phyloP scores from a whole-genome alignment of 2,329 filamentous ascomycete species.

The Arthrobotrys conoides region DNA sequence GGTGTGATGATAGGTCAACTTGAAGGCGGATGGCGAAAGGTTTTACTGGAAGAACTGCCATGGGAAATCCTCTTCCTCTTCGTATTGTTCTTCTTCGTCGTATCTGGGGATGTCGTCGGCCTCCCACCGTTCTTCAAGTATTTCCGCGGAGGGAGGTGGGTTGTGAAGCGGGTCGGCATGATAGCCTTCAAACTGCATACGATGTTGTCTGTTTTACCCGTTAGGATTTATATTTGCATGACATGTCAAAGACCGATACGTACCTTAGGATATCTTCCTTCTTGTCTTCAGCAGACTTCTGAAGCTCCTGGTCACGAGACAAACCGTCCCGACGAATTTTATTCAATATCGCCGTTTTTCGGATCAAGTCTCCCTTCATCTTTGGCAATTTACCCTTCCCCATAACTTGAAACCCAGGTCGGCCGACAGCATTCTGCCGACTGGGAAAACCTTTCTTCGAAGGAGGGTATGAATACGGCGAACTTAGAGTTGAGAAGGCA shows the following conservation, averaged over 20 bases:
- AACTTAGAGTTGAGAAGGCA: slow-evolving; percentile 53
- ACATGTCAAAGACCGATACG: background rate
- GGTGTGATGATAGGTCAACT: slow-evolving; percentile 13
- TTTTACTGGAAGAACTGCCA: slow-evolving; percentile 58
- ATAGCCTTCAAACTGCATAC: slow-evolving; percentile 59
- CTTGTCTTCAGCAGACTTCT: slow-evolving; percentile 56
- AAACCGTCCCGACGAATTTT: slow-evolving; percentile 64
- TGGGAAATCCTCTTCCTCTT: slow-evolving; percentile 56
- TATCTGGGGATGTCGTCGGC: slow-evolving; percentile 59
- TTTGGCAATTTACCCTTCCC: slow-evolving; percentile 56
- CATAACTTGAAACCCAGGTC: slow-evolving; percentile 53
- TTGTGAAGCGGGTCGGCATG: slow-evolving; percentile 55
- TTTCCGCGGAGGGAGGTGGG: slow-evolving; percentile 58
- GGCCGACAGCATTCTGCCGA: slow-evolving; percentile 37
- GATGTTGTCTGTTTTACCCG: slow-evolving; percentile 45
- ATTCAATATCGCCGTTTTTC: slow-evolving; percentile 78
- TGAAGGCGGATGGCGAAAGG: background rate
- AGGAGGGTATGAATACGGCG: slow-evolving; percentile 56
- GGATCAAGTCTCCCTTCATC: slow-evolving; percentile 70
- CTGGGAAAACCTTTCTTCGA: slow-evolving; percentile 52
- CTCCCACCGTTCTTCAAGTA: slow-evolving; percentile 59
- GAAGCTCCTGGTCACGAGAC: slow-evolving; percentile 51
- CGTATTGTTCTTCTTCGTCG: slow-evolving; percentile 56
- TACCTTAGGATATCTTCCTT: slow-evolving; percentile 58
- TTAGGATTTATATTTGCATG: slow-evolving; percentile 39